Conservation (phyloP, 139 green algal genomes). For the Desmodesmus armatus region DNA sequence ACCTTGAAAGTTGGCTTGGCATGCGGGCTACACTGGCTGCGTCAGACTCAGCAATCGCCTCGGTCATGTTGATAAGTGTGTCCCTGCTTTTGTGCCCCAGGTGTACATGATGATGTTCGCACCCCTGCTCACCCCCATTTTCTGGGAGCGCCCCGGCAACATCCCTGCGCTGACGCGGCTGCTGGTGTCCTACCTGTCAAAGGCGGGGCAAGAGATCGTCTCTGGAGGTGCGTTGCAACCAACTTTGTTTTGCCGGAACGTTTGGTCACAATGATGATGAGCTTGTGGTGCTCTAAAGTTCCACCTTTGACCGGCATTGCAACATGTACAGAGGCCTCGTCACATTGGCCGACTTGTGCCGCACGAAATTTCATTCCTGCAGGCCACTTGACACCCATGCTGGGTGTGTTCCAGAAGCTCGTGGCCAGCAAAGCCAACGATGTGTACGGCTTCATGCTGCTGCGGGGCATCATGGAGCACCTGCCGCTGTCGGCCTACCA, state of each 20-base stretch:
- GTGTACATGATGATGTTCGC: constrained; percentile 91
- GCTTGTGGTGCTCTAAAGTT: too few species aligned
- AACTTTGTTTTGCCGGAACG: not conserved
- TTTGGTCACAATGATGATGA: too few species aligned
- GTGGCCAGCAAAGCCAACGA: constrained; percentile 87
- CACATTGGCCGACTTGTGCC: not conserved
- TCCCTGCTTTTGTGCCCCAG: not conserved
- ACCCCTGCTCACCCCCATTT: constrained; percentile 84
- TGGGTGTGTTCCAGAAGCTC: constrained; percentile 97
- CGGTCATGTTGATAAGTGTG: too few species aligned
- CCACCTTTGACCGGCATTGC: too few species aligned
- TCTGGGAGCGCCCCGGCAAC: constrained; percentile 95
- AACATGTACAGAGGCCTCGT: too few species aligned
- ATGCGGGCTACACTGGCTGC: too few species aligned
- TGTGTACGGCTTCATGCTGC: constrained; percentile 93
- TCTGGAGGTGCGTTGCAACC: constrained; percentile 14
- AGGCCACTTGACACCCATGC: constrained; percentile 81
- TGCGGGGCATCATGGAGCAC: constrained; percentile 84
- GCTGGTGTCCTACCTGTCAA: constrained; percentile 92
- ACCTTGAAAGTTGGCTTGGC: too few species aligned
- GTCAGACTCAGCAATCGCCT: not conserved
- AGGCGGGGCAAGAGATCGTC: constrained; percentile 75
- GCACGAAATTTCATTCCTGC: too few species aligned
- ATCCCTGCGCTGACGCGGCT: constrained; percentile 93
- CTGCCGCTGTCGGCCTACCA: constrained; percentile 64